These are phyloP conservation scores for Coelastrella sp. DNA, from an alignment of 139 green algal species.

Conservation along the genomic window DNA sequence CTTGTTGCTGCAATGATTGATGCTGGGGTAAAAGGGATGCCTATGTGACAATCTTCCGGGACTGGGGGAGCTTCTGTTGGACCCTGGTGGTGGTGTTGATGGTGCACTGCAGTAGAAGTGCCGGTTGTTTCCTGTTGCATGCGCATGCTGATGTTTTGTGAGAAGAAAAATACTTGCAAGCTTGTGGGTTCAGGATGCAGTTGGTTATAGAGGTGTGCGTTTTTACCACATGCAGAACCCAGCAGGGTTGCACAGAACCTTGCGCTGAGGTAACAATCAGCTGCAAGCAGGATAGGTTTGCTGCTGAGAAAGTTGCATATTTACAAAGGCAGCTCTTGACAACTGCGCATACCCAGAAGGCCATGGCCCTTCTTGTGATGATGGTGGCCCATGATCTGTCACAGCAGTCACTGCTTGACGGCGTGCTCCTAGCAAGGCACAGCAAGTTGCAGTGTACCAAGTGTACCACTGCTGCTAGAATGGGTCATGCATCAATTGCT, in stretches of 20 bases:
- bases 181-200: no score
- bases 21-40: constrained; percentile 30
- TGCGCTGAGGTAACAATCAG: neutral
- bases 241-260: no score
- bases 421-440: no score
- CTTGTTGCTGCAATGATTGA: constrained; percentile 25
- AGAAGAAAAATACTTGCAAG: neutral
- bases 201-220: no score
- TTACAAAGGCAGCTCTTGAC: neutral
- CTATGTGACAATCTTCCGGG: neutral
- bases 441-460: no score
- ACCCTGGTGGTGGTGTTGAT: neutral
- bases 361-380: constrained; percentile 17
- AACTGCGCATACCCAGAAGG: neutral
- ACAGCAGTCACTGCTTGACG: no score
- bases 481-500: no score
- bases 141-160: no score
- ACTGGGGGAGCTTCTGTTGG: constrained; percentile 23
- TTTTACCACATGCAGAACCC: no score
- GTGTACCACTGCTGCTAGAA: no score
- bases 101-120: neutral
- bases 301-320: neutral
- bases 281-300: neutral
- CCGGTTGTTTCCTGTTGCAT: no score
- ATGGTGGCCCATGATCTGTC: no score